Evolutionary conservation across 176 grass and related monocot species (phyloP), one percentile per base, ranked within the genome.

Genomic region (Triticum dicoccoides): DNA sequence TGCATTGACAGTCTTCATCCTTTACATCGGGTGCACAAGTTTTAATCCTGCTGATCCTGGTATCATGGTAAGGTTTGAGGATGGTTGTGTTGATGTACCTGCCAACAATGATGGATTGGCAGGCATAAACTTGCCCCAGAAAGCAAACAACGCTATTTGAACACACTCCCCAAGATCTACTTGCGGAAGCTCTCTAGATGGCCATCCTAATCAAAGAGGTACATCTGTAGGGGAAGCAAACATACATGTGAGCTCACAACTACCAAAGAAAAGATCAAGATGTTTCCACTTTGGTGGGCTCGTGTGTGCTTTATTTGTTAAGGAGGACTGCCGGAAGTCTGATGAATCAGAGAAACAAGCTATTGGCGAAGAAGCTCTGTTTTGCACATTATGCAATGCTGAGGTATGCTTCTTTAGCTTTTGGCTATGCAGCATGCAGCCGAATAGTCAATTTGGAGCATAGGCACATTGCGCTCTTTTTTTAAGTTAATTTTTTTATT

Each of bases 41-140:
- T 96, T 99, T 88, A 99, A 99, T 85, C 97, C 97, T 67, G 97
- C 97, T 34, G 97, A 99, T 93, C 94, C 94, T 78, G 94, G 97
- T 77, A 99, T 99, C 56, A 96, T 99, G 94, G 89, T 90, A 64
- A 99, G 91, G 83, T 99, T 93, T 75, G 94, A 99, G 80, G 88
- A 96, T 87, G 89, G 89, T 13, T 63, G 91, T 81, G 89, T 96
- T 59, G 79, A 89, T 73, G 72, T 94, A 59, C 90, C 90, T 18
- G 83, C 76, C 54, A 87, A 87, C 61, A 89, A 81, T 51, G 54
- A 79, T 73, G 92, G 52, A 66, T 29, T 92, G 15, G 82, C 80
- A 88, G 89, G 72, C 64, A 81, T 65, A 65, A 78, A 69, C 76
- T 86, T 90, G 71, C 88, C 76, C 24, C 86, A 72, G 69, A 87